Conservation (phyloP, 495 filamentous ascomycete species). For the Penicillium salamii region DNA sequence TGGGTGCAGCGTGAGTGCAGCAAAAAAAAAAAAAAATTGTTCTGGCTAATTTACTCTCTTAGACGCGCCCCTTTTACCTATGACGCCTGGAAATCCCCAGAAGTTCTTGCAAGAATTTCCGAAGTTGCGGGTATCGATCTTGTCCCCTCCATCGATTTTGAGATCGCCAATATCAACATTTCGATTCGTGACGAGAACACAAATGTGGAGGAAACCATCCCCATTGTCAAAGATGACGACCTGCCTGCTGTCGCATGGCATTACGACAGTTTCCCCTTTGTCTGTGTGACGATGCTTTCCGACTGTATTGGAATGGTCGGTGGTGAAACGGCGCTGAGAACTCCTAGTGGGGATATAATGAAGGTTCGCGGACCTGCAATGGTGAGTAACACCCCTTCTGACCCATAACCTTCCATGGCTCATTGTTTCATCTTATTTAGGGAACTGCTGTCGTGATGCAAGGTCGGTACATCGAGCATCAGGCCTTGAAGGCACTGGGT, state of each 20-base stretch:
- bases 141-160: slow-evolving; percentile 64
- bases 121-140: slow-evolving; percentile 70
- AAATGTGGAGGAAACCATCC: slow-evolving; percentile 32
- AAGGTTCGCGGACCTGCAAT: slow-evolving; percentile 68
- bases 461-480: slow-evolving; percentile 71
- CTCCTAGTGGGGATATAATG: slow-evolving; percentile 56
- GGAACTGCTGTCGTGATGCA: slow-evolving; percentile 68
- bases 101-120: slow-evolving; percentile 60
- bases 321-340: slow-evolving; percentile 67
- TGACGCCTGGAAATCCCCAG: slow-evolving; percentile 64
- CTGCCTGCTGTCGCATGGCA: slow-evolving; percentile 68
- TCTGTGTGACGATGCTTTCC: slow-evolving; percentile 74
- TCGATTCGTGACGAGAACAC: slow-evolving; percentile 52
- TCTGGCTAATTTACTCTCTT: not conserved
- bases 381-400: slow-evolving; percentile 40
- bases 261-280: slow-evolving; percentile 71
- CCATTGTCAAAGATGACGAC: not conserved
- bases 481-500: slow-evolving; percentile 60
- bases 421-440: slow-evolving; percentile 25
- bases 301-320: slow-evolving; percentile 69
- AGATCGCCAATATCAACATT: slow-evolving; percentile 72
- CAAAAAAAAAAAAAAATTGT: too few relatives aligned
- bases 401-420: too few relatives aligned
- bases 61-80: slow-evolving; percentile 65
- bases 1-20: slow-evolving; percentile 57